Evolutionary conservation across 2,329 filamentous ascomycete genomes (phyloP).

Genomic region (Fusarium continuum): DNA sequence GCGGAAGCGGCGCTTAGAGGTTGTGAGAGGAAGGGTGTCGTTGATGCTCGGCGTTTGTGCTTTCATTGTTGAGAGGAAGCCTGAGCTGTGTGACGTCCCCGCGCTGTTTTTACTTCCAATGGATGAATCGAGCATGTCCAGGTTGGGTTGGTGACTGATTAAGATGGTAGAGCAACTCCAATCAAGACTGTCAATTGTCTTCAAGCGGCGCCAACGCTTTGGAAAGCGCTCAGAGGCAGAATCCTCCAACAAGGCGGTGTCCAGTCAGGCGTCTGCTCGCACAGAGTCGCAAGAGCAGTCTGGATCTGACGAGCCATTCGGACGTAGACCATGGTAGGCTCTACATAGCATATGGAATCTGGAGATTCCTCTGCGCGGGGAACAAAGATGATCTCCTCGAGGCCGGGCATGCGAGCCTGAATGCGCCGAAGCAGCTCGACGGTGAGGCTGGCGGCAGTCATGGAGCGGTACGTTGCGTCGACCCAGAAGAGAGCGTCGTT

Average conservation of each 20-base stretch:
- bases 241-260: slow-evolving; percentile 52
- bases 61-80: slow-evolving; percentile 1
- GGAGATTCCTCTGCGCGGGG: slow-evolving; percentile 51
- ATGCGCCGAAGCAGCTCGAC: slow-evolving; percentile 53
- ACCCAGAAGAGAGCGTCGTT: slow-evolving; percentile 57
- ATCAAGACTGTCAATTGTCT: too few relatives aligned
- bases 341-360: slow-evolving; percentile 44
- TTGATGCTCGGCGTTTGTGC: slow-evolving; percentile 7
- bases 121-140: neutral
- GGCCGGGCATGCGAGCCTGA: slow-evolving; percentile 49
- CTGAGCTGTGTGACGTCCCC: neutral
- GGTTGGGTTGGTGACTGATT: neutral
- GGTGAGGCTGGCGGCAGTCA: slow-evolving; percentile 52
- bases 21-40: neutral
- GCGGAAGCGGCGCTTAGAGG: slow-evolving; percentile 8
- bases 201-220: slow-evolving; percentile 20
- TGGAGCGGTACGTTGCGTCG: slow-evolving; percentile 48
- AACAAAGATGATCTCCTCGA: slow-evolving; percentile 57
- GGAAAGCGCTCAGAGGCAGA: slow-evolving; percentile 43
- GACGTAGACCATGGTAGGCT: slow-evolving; percentile 46
- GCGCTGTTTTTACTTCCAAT: neutral
- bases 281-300: slow-evolving; percentile 49
- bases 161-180: too few relatives aligned
- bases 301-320: slow-evolving; percentile 51
- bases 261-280: slow-evolving; percentile 46